These are phyloP conservation scores for Fusarium xylarioides DNA, from an alignment of 2,329 filamentous ascomycete genomes.

Conservation along the genomic window DNA sequence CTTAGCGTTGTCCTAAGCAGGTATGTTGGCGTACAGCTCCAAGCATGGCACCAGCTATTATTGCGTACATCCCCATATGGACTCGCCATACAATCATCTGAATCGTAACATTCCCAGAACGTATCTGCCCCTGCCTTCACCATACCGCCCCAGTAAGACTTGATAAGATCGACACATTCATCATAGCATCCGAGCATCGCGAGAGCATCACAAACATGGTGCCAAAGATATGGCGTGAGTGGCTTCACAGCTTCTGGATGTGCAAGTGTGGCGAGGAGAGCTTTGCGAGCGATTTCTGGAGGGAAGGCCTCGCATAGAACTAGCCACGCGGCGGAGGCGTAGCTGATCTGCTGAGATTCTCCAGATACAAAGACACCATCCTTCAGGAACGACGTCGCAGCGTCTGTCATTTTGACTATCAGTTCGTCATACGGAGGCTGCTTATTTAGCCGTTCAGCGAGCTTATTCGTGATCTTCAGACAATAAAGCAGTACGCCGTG, in stretches of 20 bases:
- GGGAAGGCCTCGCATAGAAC: not conserved
- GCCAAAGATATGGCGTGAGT: not conserved
- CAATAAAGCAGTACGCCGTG: not conserved
- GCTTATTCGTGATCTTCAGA: not conserved
- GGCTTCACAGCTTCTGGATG: not conserved
- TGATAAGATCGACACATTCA: not conserved
- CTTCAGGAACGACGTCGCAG: rapidly evolving
- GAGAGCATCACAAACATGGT: not conserved
- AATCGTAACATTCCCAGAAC: not conserved
- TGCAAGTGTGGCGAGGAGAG: not conserved
- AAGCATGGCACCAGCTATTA: not conserved
- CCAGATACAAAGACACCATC: not conserved
- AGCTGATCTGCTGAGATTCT: not conserved
- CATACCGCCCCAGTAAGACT: not conserved
- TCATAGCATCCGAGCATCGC: not conserved
- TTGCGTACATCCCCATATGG: not conserved
- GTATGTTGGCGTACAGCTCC: not conserved
- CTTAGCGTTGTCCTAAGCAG: not conserved
- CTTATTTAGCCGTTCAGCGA: not conserved
- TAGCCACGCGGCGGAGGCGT: not conserved
- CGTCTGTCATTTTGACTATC: not conserved
- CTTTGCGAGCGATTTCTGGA: not conserved
- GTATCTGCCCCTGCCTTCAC: not conserved
- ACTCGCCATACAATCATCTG: not conserved
- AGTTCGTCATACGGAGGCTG: not conserved